These are phyloP conservation scores for Leishmania guyanensis DNA, from an alignment of 208 protist species.

Conservation along the genomic window DNA sequence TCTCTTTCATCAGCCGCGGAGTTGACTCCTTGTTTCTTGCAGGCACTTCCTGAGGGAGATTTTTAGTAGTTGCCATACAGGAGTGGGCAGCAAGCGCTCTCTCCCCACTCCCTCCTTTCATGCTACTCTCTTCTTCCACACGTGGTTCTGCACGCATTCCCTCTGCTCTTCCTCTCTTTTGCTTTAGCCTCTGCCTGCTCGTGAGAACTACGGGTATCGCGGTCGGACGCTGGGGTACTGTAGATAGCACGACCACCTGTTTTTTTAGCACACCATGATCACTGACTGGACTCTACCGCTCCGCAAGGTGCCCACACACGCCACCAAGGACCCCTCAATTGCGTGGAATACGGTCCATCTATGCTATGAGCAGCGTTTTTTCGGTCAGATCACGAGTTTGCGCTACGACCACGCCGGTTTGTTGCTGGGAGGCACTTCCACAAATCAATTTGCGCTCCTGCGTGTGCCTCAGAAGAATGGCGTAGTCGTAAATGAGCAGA, in stretches of 20 bases:
- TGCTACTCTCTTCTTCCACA: background rate
- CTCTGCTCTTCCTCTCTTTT: background rate
- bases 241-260: background rate
- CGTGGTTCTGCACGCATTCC: background rate
- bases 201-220: background rate
- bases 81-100: background rate
- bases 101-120: background rate
- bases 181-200: background rate
- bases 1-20: background rate
- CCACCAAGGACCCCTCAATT: constrained; percentile 56
- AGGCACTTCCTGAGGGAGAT: background rate
- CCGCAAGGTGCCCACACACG: constrained; percentile 47
- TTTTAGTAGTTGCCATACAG: background rate
- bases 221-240: background rate
- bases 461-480: constrained; percentile 77
- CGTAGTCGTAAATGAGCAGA: constrained; percentile 83
- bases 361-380: constrained; percentile 89
- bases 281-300: constrained; percentile 72
- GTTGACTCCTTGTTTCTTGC: background rate
- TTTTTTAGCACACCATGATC: constrained; percentile 26
- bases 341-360: constrained; percentile 78
- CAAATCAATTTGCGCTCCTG: constrained; percentile 81
- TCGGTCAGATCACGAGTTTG: constrained; percentile 75
- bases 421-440: constrained; percentile 67
- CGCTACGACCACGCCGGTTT: constrained; percentile 67